Evolutionary conservation across 2,329 filamentous ascomycete species (phyloP), one percentile per base, ranked within the genome.

Genomic region (Hymenoscyphus albidus): DNA sequence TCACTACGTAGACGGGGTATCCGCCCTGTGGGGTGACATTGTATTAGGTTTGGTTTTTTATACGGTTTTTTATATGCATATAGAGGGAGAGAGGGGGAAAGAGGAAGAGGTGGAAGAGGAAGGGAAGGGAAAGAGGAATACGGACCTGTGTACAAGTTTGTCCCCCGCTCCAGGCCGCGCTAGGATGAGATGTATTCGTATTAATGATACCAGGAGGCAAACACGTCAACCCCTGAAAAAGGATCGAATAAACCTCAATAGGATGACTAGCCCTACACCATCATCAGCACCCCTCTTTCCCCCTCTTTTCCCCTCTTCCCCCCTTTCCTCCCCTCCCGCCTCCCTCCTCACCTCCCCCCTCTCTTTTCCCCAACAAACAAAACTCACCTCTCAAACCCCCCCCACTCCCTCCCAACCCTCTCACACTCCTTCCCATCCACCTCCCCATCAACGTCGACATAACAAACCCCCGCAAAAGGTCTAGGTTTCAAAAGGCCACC

Each of bases 391-490:
- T 58, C 56, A 39, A 39, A 18, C 12, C 18, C 74, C 64, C 65
- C 67, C 44, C 70, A 64, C 51, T 69, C 63, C 48, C 75, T 64
- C 27, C 64, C 58, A 35, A 68, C 57, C 62, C 79, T 82, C 10
- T 71, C 63, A 3, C 70, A 68, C 35, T 69, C 60, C 40, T 75
- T 65, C 32, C 7, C 32, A 35, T 35, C 51, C 74, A 2, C 69
- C n/a, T n/a, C n/a, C n/a, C n/a, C n/a, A n/a, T n/a, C n/a, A n/a
- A n/a, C n/a, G n/a, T n/a, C n/a, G n/a, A n/a, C 35, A 58, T 81
- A 79, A 70, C 80, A 81, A 70, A 79, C 74, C 71, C 76, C 75
- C 69, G 77, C 80, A 12, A 77, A 76, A 66, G 82, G 78, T 65
- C 73, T 51, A 22, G 82, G 76, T 48, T 72, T 74, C 62, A 83